These are phyloP conservation scores for Ormosia emarginata DNA, from an alignment of 306 rosid species.

Conservation along the genomic window DNA sequence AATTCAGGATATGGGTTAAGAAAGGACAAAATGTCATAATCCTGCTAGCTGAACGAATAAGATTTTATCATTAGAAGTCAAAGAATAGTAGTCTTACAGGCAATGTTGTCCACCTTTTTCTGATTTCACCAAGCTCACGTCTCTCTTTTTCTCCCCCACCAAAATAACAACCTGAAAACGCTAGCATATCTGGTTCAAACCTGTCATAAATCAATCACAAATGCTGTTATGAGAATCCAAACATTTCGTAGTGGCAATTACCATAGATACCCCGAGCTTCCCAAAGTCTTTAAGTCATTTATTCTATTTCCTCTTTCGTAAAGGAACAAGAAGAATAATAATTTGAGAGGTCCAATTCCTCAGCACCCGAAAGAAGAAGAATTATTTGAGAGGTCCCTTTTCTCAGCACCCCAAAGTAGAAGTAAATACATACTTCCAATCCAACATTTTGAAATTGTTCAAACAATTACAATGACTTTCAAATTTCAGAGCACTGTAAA, in stretches of 20 bases:
- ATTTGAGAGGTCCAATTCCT: background rate
- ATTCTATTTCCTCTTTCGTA: background rate
- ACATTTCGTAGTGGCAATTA: background rate
- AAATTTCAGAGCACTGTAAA: background rate
- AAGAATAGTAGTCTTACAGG: conserved; percentile 68
- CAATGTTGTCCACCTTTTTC: conserved; percentile 95
- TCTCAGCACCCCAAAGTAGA: conserved; percentile 9
- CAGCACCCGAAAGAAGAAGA: conserved; percentile 6
- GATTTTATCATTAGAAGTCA: conserved; percentile 11
- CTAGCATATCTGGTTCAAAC: conserved; percentile 99
- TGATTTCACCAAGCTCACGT: conserved; percentile 81
- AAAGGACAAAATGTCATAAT: conserved; percentile 7
- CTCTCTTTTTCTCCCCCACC: conserved; percentile 99
- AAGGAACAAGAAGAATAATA: no score
- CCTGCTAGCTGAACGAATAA: background rate
- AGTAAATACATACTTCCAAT: conserved; percentile 14
- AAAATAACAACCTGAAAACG: conserved; percentile 96
- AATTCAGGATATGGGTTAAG: background rate
- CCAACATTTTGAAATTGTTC: conserved; percentile 6
- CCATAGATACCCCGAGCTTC: background rate
- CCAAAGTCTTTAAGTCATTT: background rate
- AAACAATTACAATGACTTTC: conserved; percentile 1
- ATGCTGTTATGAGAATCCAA: conserved; percentile 11
- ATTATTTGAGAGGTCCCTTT: background rate
- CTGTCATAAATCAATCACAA: conserved; percentile 46